Base-by-base conservation (phyloP, 1,139 yeast genomes). In the Tardiomyces depauwii region DNA sequence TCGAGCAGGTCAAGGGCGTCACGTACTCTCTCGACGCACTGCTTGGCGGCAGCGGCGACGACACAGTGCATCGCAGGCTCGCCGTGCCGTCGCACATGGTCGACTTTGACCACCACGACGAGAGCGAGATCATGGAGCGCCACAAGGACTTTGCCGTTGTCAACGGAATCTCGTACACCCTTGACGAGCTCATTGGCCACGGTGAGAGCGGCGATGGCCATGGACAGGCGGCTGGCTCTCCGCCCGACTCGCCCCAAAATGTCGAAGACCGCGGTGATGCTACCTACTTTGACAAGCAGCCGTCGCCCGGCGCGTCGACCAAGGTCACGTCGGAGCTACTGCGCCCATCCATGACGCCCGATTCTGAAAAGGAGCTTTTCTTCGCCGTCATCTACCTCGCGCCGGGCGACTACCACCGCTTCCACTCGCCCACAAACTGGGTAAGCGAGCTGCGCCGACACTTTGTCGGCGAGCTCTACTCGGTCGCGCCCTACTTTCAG, bases 391-490 rank as follows among this genome's bases (percentile, higher is more conserved):
- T 93, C 38, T 93, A 93, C 62, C 73, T 93, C 48, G 96, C 97
- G 0, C 99, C 99, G 1, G 99, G 98, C 38, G 98, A 93, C 62
- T 93, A 93, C 64, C 99, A 93, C 66, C 82, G 95, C 53, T 93
- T 83, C 68, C 99, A 93, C 63, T 87, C 97, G 2, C 98, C 99
- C 4, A 77, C 89, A 2, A 83, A 85, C 63, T 93, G 99, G 99
- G 97, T 91, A 19, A 78, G 94, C 39, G 88, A 93, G 28, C 66
- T 86, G 47, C 80, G 99, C 62, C 82, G 98, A 53, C 97, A 93
- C 66, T 93, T 91, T 62, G 85, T 91, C 42, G 99, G 99, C 19
- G 96, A 93, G 61, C 73, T 93, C 44, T 91, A 84, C 66, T 85
- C 95, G 19, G 99, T 91, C 16, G 95, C 97, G 0, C 99, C 99